Evolutionary conservation across 352 stramenopile genomes (phyloP), one percentile per base, ranked within the genome.

Genomic region (Globisporangium cylindrosporum): DNA sequence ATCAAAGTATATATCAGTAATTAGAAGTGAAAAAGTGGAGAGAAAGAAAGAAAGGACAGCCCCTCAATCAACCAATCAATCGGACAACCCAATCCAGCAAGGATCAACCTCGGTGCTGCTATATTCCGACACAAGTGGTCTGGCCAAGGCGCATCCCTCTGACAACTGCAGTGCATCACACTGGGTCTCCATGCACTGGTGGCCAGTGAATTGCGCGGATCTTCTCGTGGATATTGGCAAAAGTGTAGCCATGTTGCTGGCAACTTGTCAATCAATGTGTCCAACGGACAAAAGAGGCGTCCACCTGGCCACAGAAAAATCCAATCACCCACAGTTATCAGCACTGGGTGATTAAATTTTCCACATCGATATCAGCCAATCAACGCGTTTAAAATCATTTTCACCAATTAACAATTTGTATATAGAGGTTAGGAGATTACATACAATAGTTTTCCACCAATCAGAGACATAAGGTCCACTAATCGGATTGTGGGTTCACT

Each of bases 1-100:
- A n/a, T 88, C 27, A 91, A 90, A 69, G 73, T 91, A 6, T 90
- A 89, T 63, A 74, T 66, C 49, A 68, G 68, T 4, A 78, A 54
- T n/a, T 77, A 68, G 38, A 24, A 8, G 22, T 34, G 3, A 8
- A 4, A 4, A 9, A 32, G 7, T 58, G 24, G 51, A 58, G 7
- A 27, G 49, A 56, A 38, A 32, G 24, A 27, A 27, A 27, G 25
- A 32, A 29, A 27, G 51, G 14, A 10, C 24, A 29, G 22, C 14
- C 14, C 24, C 15, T 58, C 22, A 4, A 10, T 58, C 12, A 46
- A 46, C 15, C 38, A 15, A 46, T 20, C 12, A 46, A 46, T 18
- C 38, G 5, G 38, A 46, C 4, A 46, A 15, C 10, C 15, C 36
- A 18, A 32, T 10, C 36, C 2, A 14, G 36, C 36, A 43, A 43